Evolutionary conservation across 2,329 filamentous ascomycete species (phyloP).

Genomic region (Nannizziopsis barbatae): DNA sequence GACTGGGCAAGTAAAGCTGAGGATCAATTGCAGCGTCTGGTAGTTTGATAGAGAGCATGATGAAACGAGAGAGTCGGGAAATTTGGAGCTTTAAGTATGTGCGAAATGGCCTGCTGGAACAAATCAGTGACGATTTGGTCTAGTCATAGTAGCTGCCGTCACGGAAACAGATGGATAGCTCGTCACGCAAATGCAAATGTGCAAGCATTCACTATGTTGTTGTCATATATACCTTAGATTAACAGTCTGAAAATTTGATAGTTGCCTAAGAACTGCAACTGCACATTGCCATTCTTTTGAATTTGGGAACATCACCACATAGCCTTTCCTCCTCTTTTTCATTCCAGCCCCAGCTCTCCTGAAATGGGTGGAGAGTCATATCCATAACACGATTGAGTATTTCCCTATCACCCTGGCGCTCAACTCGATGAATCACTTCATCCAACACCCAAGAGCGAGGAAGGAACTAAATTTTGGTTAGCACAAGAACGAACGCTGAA

Average conservation of each 20-base stretch:
- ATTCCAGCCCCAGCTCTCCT: slow-evolving; percentile 54
- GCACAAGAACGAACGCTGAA: background rate
- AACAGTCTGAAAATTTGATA: background rate
- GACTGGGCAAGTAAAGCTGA: no score
- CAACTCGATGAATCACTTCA: slow-evolving; percentile 79
- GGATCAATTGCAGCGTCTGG: no score
- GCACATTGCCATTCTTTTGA: slow-evolving; percentile 75
- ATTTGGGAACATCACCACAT: slow-evolving; percentile 71
- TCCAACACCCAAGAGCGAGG: slow-evolving; percentile 87
- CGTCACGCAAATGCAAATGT: no score
- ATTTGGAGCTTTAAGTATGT: no score
- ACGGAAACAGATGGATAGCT: no score
- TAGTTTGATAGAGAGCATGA: no score
- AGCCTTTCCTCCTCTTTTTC: slow-evolving; percentile 67
- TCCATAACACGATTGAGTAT: slow-evolving; percentile 69
- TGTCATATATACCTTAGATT: no score
- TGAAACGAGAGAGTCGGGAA: no score
- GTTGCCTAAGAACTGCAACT: slow-evolving; percentile 71
- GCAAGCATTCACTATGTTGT: no score
- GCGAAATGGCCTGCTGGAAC: no score
- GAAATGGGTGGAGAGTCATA: slow-evolving; percentile 73
- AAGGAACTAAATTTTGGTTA: slow-evolving; percentile 48
- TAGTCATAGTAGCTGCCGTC: no score
- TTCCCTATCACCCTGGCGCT: slow-evolving; percentile 69
- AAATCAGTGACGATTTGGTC: no score